Evolutionary conservation across 768 basidiomycete genomes (phyloP), one percentile per base, ranked within the genome.

Genomic region (Lentinula boryana): DNA sequence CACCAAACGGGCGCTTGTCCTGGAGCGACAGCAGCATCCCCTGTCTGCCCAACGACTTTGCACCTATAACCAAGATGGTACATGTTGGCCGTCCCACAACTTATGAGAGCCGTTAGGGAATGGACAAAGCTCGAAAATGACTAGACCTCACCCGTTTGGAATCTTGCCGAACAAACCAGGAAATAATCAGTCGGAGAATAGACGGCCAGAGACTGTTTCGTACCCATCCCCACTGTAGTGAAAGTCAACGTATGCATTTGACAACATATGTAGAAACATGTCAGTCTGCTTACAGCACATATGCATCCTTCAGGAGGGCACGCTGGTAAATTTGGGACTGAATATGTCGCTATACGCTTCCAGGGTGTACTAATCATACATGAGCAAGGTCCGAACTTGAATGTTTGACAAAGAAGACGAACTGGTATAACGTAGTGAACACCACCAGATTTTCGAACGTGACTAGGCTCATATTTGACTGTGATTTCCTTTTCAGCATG

Each of bases 61-160:
- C 79, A 80, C 58, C 69, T 68, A 61, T 70, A 75, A 36, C 71
- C 72, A 36, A 71, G 63, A 76, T 79, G 79, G 63, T 79, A 80
- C 67, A 80, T 80, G 63, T 79, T 79, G 2, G 77, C 74, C 60
- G 74, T 70, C 5, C 78, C 79, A 56, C 78, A 78, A 1, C 74
- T 72, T 38, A 67, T 56, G 0, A 60, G n/a, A 21, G 13, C 10
- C 38, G 36, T 58, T n/a, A 56, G 7, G 31, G 32, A 53, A 41
- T 21, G 13, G n/a, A 35, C 12, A 50, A 27, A 38, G 31, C 62
- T 38, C 60, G 60, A 55, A 63, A 60, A 6, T 65, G 63, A 5
- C 68, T 10, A 23, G 38, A 41, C 52, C 36, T 35, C n/a, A 66
- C 51, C 68, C 68, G 35, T 71, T 68, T 8, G 69, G 61, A 15